Conservation (phyloP, 164 flowering plant species). For the Annona cherimola region DNA sequence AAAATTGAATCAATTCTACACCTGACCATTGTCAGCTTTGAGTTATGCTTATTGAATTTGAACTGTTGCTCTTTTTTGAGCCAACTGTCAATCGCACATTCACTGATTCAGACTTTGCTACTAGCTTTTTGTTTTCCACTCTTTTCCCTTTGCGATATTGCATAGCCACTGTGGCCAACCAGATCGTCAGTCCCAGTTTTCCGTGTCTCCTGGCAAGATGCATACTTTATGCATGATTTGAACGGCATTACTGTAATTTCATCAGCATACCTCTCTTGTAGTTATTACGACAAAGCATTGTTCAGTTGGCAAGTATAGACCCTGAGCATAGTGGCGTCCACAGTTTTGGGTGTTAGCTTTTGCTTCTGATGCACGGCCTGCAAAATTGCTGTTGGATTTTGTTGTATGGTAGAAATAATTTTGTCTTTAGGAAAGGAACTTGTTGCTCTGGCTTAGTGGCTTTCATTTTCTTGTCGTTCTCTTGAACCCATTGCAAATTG, state of each 20-base stretch:
- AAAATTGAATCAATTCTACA: background rate
- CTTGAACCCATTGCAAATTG: background rate
- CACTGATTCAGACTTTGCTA: background rate
- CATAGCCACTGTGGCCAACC: background rate
- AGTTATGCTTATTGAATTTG: background rate
- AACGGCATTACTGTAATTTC: background rate
- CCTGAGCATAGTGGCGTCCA: background rate
- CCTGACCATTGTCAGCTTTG: background rate
- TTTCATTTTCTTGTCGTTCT: slow-evolving; percentile 2
- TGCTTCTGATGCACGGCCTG: background rate
- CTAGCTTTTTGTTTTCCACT: background rate
- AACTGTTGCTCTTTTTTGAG: background rate
- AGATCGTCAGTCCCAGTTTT: background rate
- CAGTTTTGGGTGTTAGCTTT: background rate
- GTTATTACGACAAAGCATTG: background rate
- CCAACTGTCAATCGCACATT: background rate
- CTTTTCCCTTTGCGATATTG: background rate
- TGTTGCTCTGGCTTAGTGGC: background rate
- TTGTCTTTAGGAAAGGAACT: background rate
- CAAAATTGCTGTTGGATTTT: background rate
- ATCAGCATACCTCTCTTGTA: background rate
- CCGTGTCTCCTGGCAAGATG: background rate
- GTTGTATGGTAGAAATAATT: background rate
- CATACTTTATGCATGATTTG: background rate
- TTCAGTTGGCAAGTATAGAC: background rate